Evolutionary conservation across 306 rosid species (phyloP), one percentile per base, ranked within the genome.

Genomic region (Rosa rugosa): DNA sequence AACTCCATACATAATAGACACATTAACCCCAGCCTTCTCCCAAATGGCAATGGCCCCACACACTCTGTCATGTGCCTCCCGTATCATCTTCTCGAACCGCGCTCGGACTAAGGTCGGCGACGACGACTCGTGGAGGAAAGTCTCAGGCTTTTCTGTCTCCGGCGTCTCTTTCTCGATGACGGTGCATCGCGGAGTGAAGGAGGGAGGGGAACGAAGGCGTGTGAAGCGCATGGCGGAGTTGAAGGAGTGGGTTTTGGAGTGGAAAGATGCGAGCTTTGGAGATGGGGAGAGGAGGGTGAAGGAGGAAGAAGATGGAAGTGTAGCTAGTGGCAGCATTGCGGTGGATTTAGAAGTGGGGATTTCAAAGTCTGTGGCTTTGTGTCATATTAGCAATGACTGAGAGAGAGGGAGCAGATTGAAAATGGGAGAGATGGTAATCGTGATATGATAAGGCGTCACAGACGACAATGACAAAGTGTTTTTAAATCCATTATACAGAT

Each of bases 11-110:
- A 94, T 97, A 40, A 94, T 94, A 8, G 97, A 92, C 25, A 94
- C 98, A 83, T 94, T 94, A 44, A 94, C 98, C 12, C 97, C 98
- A 50, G 98, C 98, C 79, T 94, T 94, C 89, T 94, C 99, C 91
- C 91, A 92, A 79, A 95, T 90, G 80, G 93, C 98, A 53, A 94
- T 84, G 3, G 93, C 98, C 71, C 18, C 49, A 68, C 98, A 92
- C 1, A 94, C 93, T 1, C 42, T 87, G 71, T 92, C 97, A 81
- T 94, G 98, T 36, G 97, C 94, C 23, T 89, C 97, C 79, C 98
- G 89, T 40, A 94, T 94, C 98, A 94, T 94, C 83, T 92, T 94
- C 92, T 94, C 97, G 47, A 94, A 94, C 7, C 98, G 88, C 13
- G 87, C 87, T 78, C 98, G 77, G 9, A 94, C 90, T 0, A 97